Conservation (phyloP, 2,329 filamentous ascomycete genomes). For the Exserohilum turcica region DNA sequence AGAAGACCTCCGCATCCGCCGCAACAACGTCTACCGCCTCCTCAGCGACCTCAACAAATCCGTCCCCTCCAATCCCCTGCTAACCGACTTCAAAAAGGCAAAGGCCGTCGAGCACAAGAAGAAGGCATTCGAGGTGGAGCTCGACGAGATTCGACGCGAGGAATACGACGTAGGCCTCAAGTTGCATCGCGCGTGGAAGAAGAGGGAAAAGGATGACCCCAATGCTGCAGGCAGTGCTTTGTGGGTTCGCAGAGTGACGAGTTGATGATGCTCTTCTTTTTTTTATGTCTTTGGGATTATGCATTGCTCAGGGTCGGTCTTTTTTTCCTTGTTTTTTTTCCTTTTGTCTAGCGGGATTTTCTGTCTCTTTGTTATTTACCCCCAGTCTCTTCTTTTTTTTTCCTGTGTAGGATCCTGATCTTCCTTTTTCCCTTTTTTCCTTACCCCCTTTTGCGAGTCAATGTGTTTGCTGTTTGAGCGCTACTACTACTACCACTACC, state of each 20-base stretch:
- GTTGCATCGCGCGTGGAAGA: conserved; percentile 48
- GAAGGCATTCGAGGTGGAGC: conserved; percentile 45
- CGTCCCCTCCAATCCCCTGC: conserved; percentile 46
- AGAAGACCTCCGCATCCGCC: conserved; percentile 46
- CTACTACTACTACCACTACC: too few relatives aligned
- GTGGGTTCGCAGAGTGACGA: conserved; percentile 49
- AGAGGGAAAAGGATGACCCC: conserved; percentile 47
- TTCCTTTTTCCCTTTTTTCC: too few relatives aligned
- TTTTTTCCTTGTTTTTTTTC: not conserved
- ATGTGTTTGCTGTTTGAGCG: too few relatives aligned
- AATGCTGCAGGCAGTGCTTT: conserved; percentile 40
- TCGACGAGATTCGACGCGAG: conserved; percentile 44
- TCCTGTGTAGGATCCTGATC: too few relatives aligned
- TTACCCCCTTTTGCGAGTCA: too few relatives aligned
- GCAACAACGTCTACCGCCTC: conserved; percentile 45
- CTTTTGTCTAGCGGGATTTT: too few relatives aligned
- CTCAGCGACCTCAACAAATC: conserved; percentile 44
- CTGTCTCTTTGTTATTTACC: too few relatives aligned
- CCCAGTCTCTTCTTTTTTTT: too few relatives aligned
- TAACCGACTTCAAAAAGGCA: conserved; percentile 45
- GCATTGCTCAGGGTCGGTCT: not conserved
- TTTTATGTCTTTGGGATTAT: not conserved
- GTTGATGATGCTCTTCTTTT: not conserved
- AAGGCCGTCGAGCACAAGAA: conserved; percentile 43
- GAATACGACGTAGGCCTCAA: conserved; percentile 50